Base-by-base conservation (phyloP, 176 grass and related monocot genomes). In the Zea luxurians region DNA sequence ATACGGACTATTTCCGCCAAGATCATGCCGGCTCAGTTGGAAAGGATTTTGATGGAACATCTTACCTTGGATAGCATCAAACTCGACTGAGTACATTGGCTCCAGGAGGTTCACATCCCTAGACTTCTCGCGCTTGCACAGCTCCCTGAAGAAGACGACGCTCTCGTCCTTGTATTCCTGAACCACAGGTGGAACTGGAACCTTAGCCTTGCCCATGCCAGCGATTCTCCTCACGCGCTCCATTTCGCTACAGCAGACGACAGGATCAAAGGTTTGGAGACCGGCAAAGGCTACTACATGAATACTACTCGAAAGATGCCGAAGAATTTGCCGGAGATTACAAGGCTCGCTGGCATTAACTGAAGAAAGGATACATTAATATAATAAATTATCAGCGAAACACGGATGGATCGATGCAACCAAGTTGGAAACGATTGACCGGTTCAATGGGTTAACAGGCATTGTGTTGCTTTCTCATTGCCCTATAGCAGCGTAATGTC, bases 111-210 rank as follows among this genome's bases (percentile, higher is more conserved):
- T 87, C 35, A 89, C 58, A 78, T 82, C 85, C 66, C 48, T 79
- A 15, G 82, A 64, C 36, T 89, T 82, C 46, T 93, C 90, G 5
- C 73, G 86, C 52, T 83, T 80, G 59, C 78, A 68, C 47, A 92
- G 48, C 80, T 92, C 90, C 49, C 80, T 73, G 79, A 92, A 92
- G 80, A 89, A 82, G 55, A 89, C 44, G 20, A 92, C 13, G 42
- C 86, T 88, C 80, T 89, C 90, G 40, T 92, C 90, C 64, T 83
- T 77, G 8, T 91, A 75, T 64, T 70, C 75, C 36, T 83, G 84
- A 48, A 81, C 41, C 2, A 35, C 70, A 4, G 48, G 36, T 6
- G 75, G 42, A 15, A 2, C 75, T 6, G 75, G 42, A 15, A 2
- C 75, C 18, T 83, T 83, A 20, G 54, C 4, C 49, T 88, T 88